Evolutionary conservation across 2,329 filamentous ascomycete species (phyloP).

Genomic region (Paecilomyces dactylethromorphus): DNA sequence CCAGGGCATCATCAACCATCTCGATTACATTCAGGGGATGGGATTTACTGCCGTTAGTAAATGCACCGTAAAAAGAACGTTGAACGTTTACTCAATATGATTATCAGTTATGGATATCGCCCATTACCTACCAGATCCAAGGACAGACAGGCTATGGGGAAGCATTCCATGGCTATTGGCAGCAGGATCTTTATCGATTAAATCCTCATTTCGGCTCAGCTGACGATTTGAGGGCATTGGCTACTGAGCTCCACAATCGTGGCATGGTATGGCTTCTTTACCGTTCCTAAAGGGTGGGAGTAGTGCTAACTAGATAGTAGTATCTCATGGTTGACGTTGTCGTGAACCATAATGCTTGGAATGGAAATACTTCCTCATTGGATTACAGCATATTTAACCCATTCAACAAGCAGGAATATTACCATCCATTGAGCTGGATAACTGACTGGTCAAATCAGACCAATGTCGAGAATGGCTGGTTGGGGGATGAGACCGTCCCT

Average conservation of each 20-base stretch:
- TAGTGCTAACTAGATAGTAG: slow-evolving; percentile 9
- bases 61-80: slow-evolving; percentile 15
- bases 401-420: slow-evolving; percentile 49
- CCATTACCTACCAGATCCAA: slow-evolving; percentile 29
- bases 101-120: slow-evolving; percentile 19
- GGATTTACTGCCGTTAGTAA: slow-evolving; percentile 39
- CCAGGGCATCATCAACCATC: slow-evolving; percentile 35
- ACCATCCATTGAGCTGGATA: slow-evolving; percentile 47
- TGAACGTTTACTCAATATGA: background rate
- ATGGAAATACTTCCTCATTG: slow-evolving; percentile 34
- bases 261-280: slow-evolving; percentile 24
- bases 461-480: slow-evolving; percentile 1
- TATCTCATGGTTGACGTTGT: slow-evolving; percentile 52
- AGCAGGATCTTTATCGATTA: slow-evolving; percentile 37
- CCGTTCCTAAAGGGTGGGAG: background rate
- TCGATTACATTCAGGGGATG: slow-evolving; percentile 43
- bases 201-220: slow-evolving; percentile 42
- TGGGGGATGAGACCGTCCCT: background rate
- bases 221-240: slow-evolving; percentile 37
- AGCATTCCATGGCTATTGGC: slow-evolving; percentile 44
- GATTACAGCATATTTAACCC: slow-evolving; percentile 43
- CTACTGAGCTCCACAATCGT: slow-evolving; percentile 34
- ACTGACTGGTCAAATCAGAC: slow-evolving; percentile 16
- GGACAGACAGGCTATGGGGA: slow-evolving; percentile 28
- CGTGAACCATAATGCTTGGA: slow-evolving; percentile 47